Evolutionary conservation across 2,329 filamentous ascomycete genomes (phyloP).

Genomic region (Aplosporella prunicola): DNA sequence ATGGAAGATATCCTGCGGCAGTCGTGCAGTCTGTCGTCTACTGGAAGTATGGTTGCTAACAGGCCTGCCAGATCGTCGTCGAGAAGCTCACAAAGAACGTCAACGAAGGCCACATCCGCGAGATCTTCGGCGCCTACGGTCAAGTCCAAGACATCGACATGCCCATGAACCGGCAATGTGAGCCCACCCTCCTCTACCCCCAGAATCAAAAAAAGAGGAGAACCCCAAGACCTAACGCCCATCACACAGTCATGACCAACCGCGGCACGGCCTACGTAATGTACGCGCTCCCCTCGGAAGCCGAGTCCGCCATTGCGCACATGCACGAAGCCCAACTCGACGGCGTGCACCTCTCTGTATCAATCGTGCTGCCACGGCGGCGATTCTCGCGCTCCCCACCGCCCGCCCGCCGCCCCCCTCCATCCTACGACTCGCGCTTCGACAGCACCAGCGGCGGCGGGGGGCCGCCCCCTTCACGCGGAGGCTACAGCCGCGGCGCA

Average conservation of each 20-base stretch:
- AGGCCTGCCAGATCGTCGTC: constrained; percentile 67
- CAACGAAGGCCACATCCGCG: constrained; percentile 74
- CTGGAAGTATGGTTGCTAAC: constrained; percentile 2
- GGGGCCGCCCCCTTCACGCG: constrained; percentile 28
- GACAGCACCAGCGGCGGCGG: constrained; percentile 18
- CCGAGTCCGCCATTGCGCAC: constrained; percentile 80
- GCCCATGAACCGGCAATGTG: constrained; percentile 79
- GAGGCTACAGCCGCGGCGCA: constrained; percentile 8
- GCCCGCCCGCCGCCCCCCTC: constrained; percentile 49
- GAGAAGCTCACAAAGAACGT: constrained; percentile 95
- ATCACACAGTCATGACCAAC: constrained; percentile 64
- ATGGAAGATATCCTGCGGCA: constrained; percentile 4
- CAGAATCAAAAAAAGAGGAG: too few species aligned
- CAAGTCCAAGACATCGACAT: constrained; percentile 79
- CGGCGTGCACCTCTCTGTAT: constrained; percentile 72
- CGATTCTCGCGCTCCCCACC: constrained; percentile 77
- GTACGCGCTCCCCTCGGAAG: constrained; percentile 65
- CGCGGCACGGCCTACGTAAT: constrained; percentile 90
- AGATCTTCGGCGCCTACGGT: constrained; percentile 88
- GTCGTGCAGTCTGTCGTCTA: background rate
- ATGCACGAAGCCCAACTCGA: constrained; percentile 98
- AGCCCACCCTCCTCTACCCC: constrained; percentile 22
- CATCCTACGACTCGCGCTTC: constrained; percentile 14
- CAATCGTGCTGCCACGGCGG: constrained; percentile 74
- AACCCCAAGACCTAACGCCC: background rate